Evolutionary conservation across 2,329 filamentous ascomycete species (phyloP).

Genomic region (Curvularia lunata): DNA sequence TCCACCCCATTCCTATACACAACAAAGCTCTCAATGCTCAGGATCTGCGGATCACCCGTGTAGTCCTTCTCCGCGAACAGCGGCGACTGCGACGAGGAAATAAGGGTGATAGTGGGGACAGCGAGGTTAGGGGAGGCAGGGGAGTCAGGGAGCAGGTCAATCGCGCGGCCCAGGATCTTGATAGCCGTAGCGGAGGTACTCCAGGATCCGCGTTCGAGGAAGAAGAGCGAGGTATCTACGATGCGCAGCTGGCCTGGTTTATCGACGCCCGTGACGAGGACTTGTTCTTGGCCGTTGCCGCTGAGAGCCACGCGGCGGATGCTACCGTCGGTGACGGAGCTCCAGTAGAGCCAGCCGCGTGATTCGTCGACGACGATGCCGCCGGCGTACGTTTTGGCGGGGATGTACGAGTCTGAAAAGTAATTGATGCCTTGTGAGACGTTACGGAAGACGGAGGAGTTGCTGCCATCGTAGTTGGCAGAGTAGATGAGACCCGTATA

Average conservation of each 20-base stretch:
- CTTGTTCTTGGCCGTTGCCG: conserved; percentile 3
- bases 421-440: conserved; percentile 17
- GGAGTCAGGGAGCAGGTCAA: conserved; percentile 1
- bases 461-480: conserved; percentile 17
- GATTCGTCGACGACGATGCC: conserved; percentile 20
- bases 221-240: conserved; percentile 7
- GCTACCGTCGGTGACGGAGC: conserved; percentile 15
- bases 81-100: conserved; percentile 14
- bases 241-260: conserved; percentile 21
- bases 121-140: background rate
- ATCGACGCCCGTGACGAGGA: conserved; percentile 12
- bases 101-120: conserved; percentile 3
- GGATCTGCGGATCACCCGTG: conserved; percentile 13
- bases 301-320: conserved; percentile 12
- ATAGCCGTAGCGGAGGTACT: conserved; percentile 15
- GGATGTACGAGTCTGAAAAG: background rate
- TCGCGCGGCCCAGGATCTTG: conserved; percentile 9
- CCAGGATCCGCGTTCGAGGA: conserved; percentile 18
- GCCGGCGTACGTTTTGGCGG: conserved; percentile 10
- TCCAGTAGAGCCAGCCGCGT: conserved; percentile 23
- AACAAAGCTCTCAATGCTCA: conserved; percentile 19
- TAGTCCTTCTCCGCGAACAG: conserved; percentile 20
- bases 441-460: conserved; percentile 14
- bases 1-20: conserved; percentile 8
- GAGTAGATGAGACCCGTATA: conserved; percentile 15